A percentile compares a stretch with the other conserved stretches of the same genome.
These are phyloP conservation scores for Coleophoma crateriformis DNA, from an alignment of 2,329 filamentous ascomycete genomes.

Conservation along the genomic window DNA sequence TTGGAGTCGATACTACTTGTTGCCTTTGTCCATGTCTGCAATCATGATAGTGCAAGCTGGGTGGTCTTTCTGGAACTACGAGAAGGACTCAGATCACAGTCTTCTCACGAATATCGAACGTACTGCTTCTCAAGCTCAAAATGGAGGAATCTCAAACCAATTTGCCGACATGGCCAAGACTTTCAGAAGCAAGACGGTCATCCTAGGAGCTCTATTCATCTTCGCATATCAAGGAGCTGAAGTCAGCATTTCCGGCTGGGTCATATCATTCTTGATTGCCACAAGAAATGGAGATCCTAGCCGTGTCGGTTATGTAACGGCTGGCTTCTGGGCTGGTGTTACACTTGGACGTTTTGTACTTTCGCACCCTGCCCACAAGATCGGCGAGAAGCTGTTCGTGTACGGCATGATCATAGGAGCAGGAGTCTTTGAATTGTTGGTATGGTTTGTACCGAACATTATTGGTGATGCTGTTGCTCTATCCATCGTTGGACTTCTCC, in stretches of 20 bases:
- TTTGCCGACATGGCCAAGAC: slow-evolving; percentile 35
- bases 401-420: slow-evolving; percentile 56
- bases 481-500: slow-evolving; percentile 64
- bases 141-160: slow-evolving; percentile 26
- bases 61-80: slow-evolving; percentile 67
- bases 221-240: slow-evolving; percentile 84
- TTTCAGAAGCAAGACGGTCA: slow-evolving; percentile 46
- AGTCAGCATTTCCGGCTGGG: slow-evolving; percentile 80
- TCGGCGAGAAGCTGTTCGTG: slow-evolving; percentile 69
- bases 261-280: slow-evolving; percentile 77
- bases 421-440: slow-evolving; percentile 65
- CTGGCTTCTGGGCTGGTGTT: slow-evolving; percentile 68
- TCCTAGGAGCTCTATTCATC: slow-evolving; percentile 75
- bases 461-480: slow-evolving; percentile 63
- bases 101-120: slow-evolving; percentile 37
- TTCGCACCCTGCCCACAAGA: slow-evolving; percentile 55
- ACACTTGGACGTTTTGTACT: slow-evolving; percentile 71
- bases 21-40: slow-evolving; percentile 54
- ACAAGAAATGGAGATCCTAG: slow-evolving; percentile 64
- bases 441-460: slow-evolving; percentile 75
- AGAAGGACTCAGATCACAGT: slow-evolving; percentile 46
- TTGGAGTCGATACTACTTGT: slow-evolving; percentile 71
- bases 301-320: slow-evolving; percentile 73
- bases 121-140: slow-evolving; percentile 25
- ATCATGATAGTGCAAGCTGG: slow-evolving; percentile 51